Conservation (phyloP, 2,329 filamentous ascomycete species). For the Apiospora saccharicola region DNA sequence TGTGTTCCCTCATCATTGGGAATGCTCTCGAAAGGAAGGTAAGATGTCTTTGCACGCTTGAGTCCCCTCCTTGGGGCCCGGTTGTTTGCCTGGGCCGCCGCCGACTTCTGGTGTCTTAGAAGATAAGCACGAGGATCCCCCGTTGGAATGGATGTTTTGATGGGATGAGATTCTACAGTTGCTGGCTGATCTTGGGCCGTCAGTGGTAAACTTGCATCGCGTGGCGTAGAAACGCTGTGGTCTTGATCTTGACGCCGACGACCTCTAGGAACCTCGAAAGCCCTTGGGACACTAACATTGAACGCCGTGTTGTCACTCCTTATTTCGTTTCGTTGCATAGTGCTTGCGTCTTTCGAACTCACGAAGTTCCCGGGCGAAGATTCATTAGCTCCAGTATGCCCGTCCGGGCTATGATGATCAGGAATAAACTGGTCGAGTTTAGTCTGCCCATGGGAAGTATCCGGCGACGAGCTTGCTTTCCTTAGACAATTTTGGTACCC, state of each 20-base stretch:
- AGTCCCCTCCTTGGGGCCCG: slow-evolving; percentile 32
- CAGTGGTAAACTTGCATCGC: neutral
- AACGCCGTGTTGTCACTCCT: neutral
- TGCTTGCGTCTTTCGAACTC: neutral
- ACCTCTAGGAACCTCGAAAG: neutral
- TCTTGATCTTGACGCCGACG: neutral
- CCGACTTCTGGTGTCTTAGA: slow-evolving; percentile 42
- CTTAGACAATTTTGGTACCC: neutral
- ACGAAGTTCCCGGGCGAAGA: neutral
- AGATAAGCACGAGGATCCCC: slow-evolving; percentile 44
- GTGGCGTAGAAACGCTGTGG: neutral
- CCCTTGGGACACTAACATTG: neutral
- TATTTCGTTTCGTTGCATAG: no score
- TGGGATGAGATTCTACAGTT: slow-evolving; percentile 31
- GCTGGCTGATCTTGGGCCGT: neutral
- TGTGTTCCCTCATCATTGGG: slow-evolving; percentile 31
- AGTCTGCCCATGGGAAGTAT: neutral
- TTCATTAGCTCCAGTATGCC: neutral
- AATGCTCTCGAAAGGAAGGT: slow-evolving; percentile 40
- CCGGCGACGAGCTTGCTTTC: neutral
- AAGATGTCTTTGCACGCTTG: slow-evolving; percentile 39
- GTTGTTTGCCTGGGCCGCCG: slow-evolving; percentile 31
- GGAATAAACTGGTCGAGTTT: neutral
- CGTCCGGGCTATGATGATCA: neutral
- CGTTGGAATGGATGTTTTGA: slow-evolving; percentile 36